These are phyloP conservation scores for Sugiyamaella mastotermitis DNA, from an alignment of 805 yeast species.

Conservation along the genomic window DNA sequence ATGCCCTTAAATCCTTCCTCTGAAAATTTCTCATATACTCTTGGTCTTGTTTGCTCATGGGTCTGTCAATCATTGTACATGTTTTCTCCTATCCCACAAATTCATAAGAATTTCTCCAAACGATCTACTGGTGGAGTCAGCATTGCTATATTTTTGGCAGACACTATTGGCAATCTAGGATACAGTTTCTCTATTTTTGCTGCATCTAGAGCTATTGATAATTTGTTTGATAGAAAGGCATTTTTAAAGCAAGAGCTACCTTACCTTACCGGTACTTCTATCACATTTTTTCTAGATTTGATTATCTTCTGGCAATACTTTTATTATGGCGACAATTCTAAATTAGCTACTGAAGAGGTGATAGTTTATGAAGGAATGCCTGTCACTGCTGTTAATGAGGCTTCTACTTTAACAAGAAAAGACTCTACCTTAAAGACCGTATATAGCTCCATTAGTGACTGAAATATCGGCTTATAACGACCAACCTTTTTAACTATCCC, in stretches of 20 bases:
- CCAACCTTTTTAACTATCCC: no score
- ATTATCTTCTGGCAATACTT: constrained; percentile 24
- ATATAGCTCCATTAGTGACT: neutral
- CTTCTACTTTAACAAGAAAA: no score
- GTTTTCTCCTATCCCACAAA: constrained; percentile 36
- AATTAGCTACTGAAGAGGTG: no score
- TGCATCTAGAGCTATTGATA: constrained; percentile 19
- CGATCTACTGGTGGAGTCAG: constrained; percentile 38
- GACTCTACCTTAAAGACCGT: no score
- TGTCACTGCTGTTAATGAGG: no score
- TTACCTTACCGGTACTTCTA: constrained; percentile 24
- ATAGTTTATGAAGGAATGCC: no score
- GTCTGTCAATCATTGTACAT: constrained; percentile 21
- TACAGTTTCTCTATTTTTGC: constrained; percentile 25
- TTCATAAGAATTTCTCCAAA: constrained; percentile 30
- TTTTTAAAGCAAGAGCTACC: constrained; percentile 27
- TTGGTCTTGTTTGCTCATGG: constrained; percentile 16
- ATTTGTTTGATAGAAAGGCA: constrained; percentile 14
- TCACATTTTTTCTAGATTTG: constrained; percentile 22
- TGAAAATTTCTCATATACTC: neutral
- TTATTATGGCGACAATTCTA: constrained; percentile 7
- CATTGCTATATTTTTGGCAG: constrained; percentile 26
- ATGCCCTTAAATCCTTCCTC: constrained; percentile 4
- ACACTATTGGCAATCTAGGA: constrained; percentile 23
- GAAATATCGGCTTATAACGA: neutral